Percentiles rank a stretch among this genome's conserved stretches.
These are phyloP conservation scores for Liquidambar formosana DNA, from an alignment of 164 flowering plant genomes.

Conservation along the genomic window DNA sequence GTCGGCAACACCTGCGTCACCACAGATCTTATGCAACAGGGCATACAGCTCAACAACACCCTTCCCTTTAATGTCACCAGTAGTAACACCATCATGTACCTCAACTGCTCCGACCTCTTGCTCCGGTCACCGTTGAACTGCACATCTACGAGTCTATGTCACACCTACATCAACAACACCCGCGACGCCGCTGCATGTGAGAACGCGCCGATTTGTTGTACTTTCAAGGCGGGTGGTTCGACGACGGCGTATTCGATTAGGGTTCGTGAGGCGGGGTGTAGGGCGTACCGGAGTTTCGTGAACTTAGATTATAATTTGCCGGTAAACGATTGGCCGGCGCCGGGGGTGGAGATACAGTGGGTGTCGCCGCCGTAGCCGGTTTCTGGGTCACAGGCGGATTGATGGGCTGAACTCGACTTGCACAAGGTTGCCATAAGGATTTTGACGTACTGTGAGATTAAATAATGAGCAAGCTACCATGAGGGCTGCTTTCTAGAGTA, in stretches of 20 bases:
- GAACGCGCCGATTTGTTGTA: conserved; percentile 38
- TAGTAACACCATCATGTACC: conserved; percentile 49
- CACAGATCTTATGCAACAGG: conserved; percentile 36
- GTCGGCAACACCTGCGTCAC: conserved; percentile 45
- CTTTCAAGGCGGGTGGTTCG: conserved; percentile 53
- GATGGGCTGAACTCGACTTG: conserved; percentile 39
- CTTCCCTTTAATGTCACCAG: conserved; percentile 65
- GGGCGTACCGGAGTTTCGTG: conserved; percentile 56
- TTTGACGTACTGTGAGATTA: too few relatives aligned
- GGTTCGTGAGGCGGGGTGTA: conserved; percentile 39
- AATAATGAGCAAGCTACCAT: too few relatives aligned
- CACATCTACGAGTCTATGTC: conserved; percentile 48
- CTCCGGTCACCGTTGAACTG: conserved; percentile 46
- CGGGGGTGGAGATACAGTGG: conserved; percentile 61
- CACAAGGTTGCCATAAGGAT: too few relatives aligned
- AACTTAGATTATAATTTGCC: conserved; percentile 36
- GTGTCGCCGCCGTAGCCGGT: conserved; percentile 42
- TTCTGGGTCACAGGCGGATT: conserved; percentile 41
- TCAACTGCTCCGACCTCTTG: conserved; percentile 42
- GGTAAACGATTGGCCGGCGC: conserved; percentile 42
- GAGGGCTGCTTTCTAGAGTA: too few relatives aligned
- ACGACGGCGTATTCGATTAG: conserved; percentile 39
- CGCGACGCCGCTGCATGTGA: conserved; percentile 24
- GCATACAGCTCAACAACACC: conserved; percentile 44
- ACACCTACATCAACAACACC: conserved; percentile 35